A percentile compares a stretch with the other conserved stretches of the same genome.
These are phyloP conservation scores for Penstemon barbatus DNA, from an alignment of 257 asterid genomes.

Conservation along the genomic window DNA sequence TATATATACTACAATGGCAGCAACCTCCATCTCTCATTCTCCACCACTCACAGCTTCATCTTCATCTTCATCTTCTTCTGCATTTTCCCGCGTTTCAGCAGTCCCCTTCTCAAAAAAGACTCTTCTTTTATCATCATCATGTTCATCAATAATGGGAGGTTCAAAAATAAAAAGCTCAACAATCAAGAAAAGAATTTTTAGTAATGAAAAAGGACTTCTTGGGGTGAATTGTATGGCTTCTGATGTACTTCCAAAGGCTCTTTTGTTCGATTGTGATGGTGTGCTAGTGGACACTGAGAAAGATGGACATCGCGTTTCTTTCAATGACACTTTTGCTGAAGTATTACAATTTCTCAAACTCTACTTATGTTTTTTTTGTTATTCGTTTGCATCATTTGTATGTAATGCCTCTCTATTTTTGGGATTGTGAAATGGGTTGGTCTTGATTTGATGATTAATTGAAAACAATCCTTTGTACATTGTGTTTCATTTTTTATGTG, in stretches of 20 bases:
- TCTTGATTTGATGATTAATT: conserved; percentile 21
- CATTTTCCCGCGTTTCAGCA: conserved; percentile 23
- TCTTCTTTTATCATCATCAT: conserved; percentile 30
- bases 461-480: background rate
- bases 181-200: conserved; percentile 28
- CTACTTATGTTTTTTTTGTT: background rate
- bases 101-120: conserved; percentile 30
- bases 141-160: conserved; percentile 26
- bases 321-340: conserved; percentile 90
- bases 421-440: conserved; percentile 14
- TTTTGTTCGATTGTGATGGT: conserved; percentile 94
- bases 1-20: conserved; percentile 38
- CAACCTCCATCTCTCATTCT: conserved; percentile 40
- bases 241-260: conserved; percentile 70
- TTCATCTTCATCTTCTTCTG: conserved; percentile 26
- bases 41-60: conserved; percentile 45
- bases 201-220: conserved; percentile 28
- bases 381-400: background rate
- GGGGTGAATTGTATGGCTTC: conserved; percentile 55
- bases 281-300: conserved; percentile 97
- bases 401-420: conserved; percentile 1
- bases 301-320: conserved; percentile 96
- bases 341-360: conserved; percentile 31
- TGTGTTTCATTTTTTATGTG: background rate
- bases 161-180: conserved; percentile 23